These are phyloP conservation scores for Hamigera avellanea DNA, from an alignment of 495 filamentous ascomycete genomes.

Conservation along the genomic window DNA sequence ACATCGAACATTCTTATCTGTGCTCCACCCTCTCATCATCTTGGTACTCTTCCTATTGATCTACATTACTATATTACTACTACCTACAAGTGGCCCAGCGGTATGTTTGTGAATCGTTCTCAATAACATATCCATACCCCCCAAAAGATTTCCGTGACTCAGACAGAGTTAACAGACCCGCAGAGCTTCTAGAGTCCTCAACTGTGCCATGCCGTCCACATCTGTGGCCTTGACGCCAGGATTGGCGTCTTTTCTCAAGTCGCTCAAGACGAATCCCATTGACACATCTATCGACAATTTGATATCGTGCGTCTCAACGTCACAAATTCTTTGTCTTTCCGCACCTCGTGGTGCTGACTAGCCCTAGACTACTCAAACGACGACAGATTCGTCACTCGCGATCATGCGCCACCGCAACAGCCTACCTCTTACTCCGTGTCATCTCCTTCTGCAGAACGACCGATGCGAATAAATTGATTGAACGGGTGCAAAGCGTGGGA, in stretches of 20 bases:
- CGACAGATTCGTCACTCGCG: constrained; percentile 79
- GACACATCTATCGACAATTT: constrained; percentile 73
- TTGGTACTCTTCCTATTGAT: no score
- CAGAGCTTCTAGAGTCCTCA: background rate
- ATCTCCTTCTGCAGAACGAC: constrained; percentile 55
- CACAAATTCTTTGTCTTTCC: background rate
- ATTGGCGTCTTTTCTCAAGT: constrained; percentile 64
- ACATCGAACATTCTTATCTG: no score
- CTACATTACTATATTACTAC: no score
- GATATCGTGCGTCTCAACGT: constrained; percentile 49
- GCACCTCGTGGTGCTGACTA: constrained; percentile 1
- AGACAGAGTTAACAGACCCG: background rate
- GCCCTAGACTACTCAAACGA: constrained; percentile 67
- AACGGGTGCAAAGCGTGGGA: constrained; percentile 65
- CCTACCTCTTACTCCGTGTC: constrained; percentile 72
- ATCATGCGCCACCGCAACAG: constrained; percentile 82
- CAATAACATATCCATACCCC: no score
- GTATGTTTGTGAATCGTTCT: no score
- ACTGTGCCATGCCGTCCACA: constrained; percentile 34
- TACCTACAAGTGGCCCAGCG: no score
- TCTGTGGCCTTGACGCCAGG: constrained; percentile 48
- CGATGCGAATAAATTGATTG: constrained; percentile 66
- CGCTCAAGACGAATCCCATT: constrained; percentile 57
- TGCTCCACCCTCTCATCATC: no score
- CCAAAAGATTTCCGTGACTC: background rate